These are phyloP conservation scores for Biscogniauxia mediterranea DNA, from an alignment of 2,329 filamentous ascomycete species.

Conservation along the genomic window DNA sequence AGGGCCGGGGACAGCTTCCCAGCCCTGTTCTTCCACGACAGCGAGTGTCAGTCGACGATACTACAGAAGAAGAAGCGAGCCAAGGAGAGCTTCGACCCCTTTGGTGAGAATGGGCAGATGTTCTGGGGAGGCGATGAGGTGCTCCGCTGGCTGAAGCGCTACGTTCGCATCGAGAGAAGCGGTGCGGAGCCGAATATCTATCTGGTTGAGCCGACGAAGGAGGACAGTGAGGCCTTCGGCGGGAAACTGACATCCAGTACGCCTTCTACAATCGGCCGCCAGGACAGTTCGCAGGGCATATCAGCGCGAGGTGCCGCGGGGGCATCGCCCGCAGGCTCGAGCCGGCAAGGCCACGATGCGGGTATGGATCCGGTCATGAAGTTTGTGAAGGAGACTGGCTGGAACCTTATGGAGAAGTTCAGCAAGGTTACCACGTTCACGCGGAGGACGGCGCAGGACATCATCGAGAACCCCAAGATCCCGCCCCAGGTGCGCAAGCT, in stretches of 20 bases:
- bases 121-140: constrained; percentile 99
- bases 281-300: constrained; percentile 35
- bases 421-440: constrained; percentile 98
- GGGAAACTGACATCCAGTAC: constrained; percentile 52
- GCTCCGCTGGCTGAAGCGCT: constrained; percentile 82
- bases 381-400: constrained; percentile 89
- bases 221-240: constrained; percentile 82
- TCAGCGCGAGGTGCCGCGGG: constrained; percentile 36
- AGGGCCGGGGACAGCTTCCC: constrained; percentile 89
- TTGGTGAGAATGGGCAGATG: constrained; percentile 78
- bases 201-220: constrained; percentile 79
- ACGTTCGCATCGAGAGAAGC: constrained; percentile 79
- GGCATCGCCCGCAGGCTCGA: constrained; percentile 36
- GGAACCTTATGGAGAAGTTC: constrained; percentile 95
- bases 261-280: constrained; percentile 42
- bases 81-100: constrained; percentile 84
- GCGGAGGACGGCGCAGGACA: constrained; percentile 82
- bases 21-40: constrained; percentile 95
- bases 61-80: constrained; percentile 86
- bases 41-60: constrained; percentile 93
- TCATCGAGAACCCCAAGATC: constrained; percentile 86
- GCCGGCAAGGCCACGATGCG: constrained; percentile 53
- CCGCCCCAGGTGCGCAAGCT: constrained; percentile 84
- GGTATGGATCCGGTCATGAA: constrained; percentile 92
- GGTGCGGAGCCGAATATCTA: constrained; percentile 88